Conservation (phyloP, 257 asterid species). For the Solanum chmielewskii region DNA sequence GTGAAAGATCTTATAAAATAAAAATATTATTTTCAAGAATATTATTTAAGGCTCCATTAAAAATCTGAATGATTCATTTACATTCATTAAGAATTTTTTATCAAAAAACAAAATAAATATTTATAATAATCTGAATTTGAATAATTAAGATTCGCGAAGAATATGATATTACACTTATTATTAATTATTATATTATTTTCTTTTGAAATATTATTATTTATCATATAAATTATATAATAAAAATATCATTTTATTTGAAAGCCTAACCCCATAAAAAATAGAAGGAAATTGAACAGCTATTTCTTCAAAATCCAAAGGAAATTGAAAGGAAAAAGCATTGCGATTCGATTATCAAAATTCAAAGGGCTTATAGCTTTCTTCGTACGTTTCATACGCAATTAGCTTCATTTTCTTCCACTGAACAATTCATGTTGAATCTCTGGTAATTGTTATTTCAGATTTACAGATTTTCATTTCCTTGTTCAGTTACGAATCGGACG, state of each 20-base stretch:
- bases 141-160: no score
- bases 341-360: background rate
- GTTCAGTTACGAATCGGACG: background rate
- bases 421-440: background rate
- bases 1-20: background rate
- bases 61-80: no score
- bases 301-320: background rate
- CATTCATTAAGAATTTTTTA: no score
- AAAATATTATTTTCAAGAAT: background rate
- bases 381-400: background rate
- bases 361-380: background rate
- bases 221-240: no score
- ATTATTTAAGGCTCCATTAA: background rate
- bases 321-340: background rate
- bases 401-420: background rate
- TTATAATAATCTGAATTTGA: rapidly evolving
- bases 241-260: background rate
- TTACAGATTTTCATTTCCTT: background rate
- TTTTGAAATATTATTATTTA: no score
- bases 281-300: background rate
- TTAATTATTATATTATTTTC: no score
- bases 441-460: background rate
- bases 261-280: background rate
- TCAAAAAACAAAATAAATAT: no score
- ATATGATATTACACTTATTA: background rate